Percentiles rank a stretch among this genome's conserved stretches.
These are phyloP conservation scores for Zarea fungicola DNA, from an alignment of 2,329 filamentous ascomycete genomes.

Conservation along the genomic window DNA sequence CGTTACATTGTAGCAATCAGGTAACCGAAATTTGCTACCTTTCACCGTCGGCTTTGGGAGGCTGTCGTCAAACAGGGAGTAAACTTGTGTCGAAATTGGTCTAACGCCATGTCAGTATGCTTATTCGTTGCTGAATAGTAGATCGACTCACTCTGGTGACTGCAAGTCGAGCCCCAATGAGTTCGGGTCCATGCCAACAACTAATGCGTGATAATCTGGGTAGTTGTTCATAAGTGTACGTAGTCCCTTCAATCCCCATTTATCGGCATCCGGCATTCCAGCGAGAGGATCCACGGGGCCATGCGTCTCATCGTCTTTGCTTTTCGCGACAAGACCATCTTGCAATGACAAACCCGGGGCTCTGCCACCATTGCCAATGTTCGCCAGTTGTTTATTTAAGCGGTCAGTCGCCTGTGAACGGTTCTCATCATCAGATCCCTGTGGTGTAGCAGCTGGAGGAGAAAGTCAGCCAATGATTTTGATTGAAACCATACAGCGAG, in stretches of 20 bases:
- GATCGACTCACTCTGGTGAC: constrained; percentile 49
- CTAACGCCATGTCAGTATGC: constrained; percentile 26
- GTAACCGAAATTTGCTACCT: constrained; percentile 49
- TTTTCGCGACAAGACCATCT: constrained; percentile 17
- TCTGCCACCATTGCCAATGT: background rate
- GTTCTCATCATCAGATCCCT: constrained; percentile 1
- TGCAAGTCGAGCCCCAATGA: constrained; percentile 53
- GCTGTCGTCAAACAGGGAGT: constrained; percentile 56
- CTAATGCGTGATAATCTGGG: constrained; percentile 56
- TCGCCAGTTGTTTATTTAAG: constrained; percentile 5
- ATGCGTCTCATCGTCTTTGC: constrained; percentile 38
- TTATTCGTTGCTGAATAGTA: background rate
- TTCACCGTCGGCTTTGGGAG: constrained; percentile 51
- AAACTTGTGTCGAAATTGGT: constrained; percentile 53
- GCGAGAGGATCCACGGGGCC: constrained; percentile 53
- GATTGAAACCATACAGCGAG: too few species aligned
- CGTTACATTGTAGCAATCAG: constrained; percentile 62
- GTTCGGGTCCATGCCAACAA: constrained; percentile 54
- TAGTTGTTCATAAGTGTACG: constrained; percentile 59
- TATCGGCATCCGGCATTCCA: constrained; percentile 58
- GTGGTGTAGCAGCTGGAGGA: background rate
- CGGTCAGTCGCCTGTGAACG: background rate
- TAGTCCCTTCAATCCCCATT: constrained; percentile 61
- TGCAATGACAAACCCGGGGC: background rate
- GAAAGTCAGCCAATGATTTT: background rate